Evolutionary conservation across 2,329 filamentous ascomycete species (phyloP).

Genomic region (Falciphora oryzae): DNA sequence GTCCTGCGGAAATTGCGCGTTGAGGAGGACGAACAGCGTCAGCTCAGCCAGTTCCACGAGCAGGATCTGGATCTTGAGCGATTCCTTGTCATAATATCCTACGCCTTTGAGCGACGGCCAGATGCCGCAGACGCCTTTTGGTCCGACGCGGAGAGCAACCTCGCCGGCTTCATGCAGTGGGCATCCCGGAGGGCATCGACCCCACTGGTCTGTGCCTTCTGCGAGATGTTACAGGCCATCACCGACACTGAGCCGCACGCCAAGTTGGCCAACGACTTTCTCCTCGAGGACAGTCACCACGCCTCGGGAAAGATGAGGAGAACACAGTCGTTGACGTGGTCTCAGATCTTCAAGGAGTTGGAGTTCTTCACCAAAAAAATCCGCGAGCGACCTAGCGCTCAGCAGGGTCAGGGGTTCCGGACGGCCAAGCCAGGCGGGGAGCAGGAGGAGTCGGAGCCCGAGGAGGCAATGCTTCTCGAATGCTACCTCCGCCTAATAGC

Average conservation of each 20-base stretch:
- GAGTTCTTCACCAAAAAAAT: constrained; percentile 77
- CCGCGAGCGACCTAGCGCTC: constrained; percentile 59
- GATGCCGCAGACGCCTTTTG: constrained; percentile 87
- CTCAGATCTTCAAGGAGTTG: constrained; percentile 86
- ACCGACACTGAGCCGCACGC: constrained; percentile 79
- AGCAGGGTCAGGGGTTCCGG: constrained; percentile 49
- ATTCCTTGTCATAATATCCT: constrained; percentile 88
- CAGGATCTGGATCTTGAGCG: constrained; percentile 75
- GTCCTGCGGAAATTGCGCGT: constrained; percentile 77
- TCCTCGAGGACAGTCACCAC: constrained; percentile 76
- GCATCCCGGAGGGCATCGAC: constrained; percentile 92
- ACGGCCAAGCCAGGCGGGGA: constrained; percentile 56
- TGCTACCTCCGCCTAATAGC: constrained; percentile 86
- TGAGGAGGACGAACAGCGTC: constrained; percentile 84
- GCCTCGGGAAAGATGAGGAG: constrained; percentile 73
- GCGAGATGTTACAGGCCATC: constrained; percentile 88
- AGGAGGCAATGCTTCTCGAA: constrained; percentile 94
- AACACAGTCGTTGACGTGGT: constrained; percentile 82
- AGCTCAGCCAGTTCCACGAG: constrained; percentile 58
- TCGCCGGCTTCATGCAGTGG: constrained; percentile 95
- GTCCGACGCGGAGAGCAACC: constrained; percentile 84
- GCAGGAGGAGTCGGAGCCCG: constrained; percentile 75
- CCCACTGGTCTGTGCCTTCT: constrained; percentile 92
- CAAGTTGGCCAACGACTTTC: constrained; percentile 77
- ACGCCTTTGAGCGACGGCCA: constrained; percentile 78